These are phyloP conservation scores for Filobasidium uniguttulatum DNA, from an alignment of 1,284 basidiomycete species.

Conservation along the genomic window DNA sequence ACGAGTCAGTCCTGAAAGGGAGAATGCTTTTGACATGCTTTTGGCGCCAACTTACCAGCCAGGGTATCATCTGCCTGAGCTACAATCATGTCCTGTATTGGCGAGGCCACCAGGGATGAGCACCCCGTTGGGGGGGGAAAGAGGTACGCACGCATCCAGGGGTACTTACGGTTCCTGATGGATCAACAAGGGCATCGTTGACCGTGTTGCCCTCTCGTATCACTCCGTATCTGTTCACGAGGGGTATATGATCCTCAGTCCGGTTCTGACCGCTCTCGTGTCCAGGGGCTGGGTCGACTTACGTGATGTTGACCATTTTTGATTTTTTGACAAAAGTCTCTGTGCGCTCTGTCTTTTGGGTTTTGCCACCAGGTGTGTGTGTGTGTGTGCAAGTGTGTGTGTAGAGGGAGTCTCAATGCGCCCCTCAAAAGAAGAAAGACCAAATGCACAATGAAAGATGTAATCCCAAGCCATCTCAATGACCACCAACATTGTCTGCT, in stretches of 20 bases:
- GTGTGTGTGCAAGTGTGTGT: no score
- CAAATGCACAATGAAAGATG: no score
- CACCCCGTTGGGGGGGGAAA: not conserved
- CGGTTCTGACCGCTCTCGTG: not conserved
- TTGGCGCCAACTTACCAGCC: constrained; percentile 8
- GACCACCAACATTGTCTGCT: no score
- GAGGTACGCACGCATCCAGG: not conserved
- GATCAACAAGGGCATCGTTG: constrained; percentile 7
- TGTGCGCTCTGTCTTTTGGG: no score
- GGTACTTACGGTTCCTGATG: constrained; percentile 1
- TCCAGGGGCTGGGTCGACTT: not conserved
- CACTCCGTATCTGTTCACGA: constrained; percentile 12
- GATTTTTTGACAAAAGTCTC: no score
- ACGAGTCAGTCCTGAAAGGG: not conserved
- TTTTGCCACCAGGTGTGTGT: no score
- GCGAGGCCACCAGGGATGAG: not conserved
- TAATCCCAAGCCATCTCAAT: no score
- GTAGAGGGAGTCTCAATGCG: no score
- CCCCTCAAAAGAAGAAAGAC: no score
- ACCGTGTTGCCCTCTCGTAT: not conserved
- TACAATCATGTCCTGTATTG: constrained; percentile 16
- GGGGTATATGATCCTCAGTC: not conserved
- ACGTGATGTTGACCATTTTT: constrained; percentile 16
- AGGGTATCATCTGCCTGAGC: constrained; percentile 10
- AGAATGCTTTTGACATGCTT: not conserved